These are phyloP conservation scores for Saccharum officinarum DNA, from an alignment of 176 grass and related monocot species.

Conservation along the genomic window DNA sequence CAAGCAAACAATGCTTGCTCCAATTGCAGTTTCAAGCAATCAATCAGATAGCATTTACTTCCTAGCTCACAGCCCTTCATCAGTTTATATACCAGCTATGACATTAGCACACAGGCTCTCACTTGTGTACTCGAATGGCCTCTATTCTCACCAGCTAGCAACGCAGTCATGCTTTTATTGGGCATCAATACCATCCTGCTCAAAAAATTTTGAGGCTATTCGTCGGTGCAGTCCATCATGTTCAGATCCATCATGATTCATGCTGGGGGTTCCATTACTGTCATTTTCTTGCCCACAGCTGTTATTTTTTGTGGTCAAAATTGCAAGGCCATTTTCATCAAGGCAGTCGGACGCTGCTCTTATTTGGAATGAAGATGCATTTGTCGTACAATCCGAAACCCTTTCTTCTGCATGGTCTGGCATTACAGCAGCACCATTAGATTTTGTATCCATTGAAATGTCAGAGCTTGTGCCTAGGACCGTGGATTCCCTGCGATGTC, in stretches of 20 bases:
- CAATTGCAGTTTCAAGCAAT: conserved; percentile 42
- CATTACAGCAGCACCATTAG: conserved; percentile 19
- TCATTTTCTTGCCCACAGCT: conserved; percentile 30
- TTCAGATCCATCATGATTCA: conserved; percentile 22
- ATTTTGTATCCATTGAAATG: conserved; percentile 23
- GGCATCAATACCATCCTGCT: conserved; percentile 44
- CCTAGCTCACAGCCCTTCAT: neutral
- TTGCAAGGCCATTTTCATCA: conserved; percentile 38
- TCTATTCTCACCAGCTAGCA: conserved; percentile 1
- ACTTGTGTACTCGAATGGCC: neutral
- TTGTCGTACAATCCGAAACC: conserved; percentile 15
- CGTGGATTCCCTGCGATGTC: conserved; percentile 6
- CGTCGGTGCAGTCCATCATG: conserved; percentile 39
- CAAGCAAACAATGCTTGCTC: conserved; percentile 48
- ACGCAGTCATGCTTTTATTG: conserved; percentile 30
- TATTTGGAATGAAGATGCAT: conserved; percentile 1
- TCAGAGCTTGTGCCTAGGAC: neutral
- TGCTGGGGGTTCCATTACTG: neutral
- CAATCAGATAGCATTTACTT: conserved; percentile 35
- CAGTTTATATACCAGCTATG: conserved; percentile 19
- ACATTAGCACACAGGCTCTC: conserved; percentile 22
- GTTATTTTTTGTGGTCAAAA: conserved; percentile 15
- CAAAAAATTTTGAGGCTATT: conserved; percentile 35
- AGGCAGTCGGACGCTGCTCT: neutral
- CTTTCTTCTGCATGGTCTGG: conserved; percentile 34